Base-by-base conservation (phyloP, 441 rosid genomes). In the Croton setiger region DNA sequence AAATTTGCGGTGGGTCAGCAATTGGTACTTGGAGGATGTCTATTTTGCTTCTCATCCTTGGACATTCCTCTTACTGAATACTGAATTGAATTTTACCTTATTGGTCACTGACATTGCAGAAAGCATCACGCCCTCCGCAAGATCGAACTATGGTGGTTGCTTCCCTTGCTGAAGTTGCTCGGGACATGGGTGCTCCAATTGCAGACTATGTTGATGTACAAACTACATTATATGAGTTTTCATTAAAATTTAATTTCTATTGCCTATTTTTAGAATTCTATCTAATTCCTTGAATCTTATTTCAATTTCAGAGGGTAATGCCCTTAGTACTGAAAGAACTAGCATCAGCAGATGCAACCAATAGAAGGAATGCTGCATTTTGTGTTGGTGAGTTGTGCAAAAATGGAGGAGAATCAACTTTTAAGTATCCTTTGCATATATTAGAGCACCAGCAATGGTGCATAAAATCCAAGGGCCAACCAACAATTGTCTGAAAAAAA, bases 91-190 rank as follows among this genome's bases (percentile, higher is more conserved):
- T 71, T 78, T 84, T 56, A 80, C 65, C 69, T 41, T 68, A 44
- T 70, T 77, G 27, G 70, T 76, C 64, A 33, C 70, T 74, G 77
- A 17, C 65, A 78, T 12, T 81, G 81, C 86, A 96, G 99, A 93
- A 76, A 86, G 84, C 83, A 69, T 87, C 97, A 66, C 87, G 92
- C 31, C 94, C 99, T 81, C 86, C 85, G 7, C 97, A 84, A 75
- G 99, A 91, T 74, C 85, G 94, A 74, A 91, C 99, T 41, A 91
- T 93, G 99, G 98, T 93, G 70, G 99, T 93, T 73, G 99, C 98
- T 62, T 83, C 89, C 81, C 93, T 96, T 75, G 98, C 98, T 70
- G 98, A 96, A 84, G 97, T 96, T 82, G 97, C 99, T 72, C 98
- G 87, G 83, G 85, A 90, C 75, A 89, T 94, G 97, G 98, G 98